phyloP scores from a whole-genome alignment of 169 alveolate genomes.

The Babesia bovis region DNA sequence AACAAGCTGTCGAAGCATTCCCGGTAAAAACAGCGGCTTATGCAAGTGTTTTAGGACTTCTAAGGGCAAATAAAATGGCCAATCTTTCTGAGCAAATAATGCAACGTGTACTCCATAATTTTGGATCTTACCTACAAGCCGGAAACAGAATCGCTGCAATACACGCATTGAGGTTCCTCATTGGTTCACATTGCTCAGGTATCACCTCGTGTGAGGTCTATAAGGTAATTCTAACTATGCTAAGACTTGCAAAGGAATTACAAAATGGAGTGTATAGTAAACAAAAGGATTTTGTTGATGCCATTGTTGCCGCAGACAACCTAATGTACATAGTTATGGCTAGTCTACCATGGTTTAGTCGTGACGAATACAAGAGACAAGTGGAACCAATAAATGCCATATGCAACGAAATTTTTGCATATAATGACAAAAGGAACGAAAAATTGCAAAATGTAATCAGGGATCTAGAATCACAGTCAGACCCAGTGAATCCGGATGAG shows the following conservation, averaged over 20 bases:
- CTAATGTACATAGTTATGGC: conserved; percentile 57
- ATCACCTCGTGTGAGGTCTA: conserved; percentile 22
- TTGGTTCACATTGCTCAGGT: conserved; percentile 47
- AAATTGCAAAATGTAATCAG: conserved; percentile 5
- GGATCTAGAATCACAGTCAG: not conserved
- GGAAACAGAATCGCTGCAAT: conserved; percentile 49
- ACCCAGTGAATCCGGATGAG: not conserved
- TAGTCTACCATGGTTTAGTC: conserved; percentile 65
- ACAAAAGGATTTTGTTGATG: conserved; percentile 21
- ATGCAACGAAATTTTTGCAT: conserved; percentile 27
- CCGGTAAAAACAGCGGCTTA: conserved; percentile 67
- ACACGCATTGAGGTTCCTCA: conserved; percentile 38
- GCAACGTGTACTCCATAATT: conserved; percentile 52
- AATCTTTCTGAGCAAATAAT: conserved; percentile 29
- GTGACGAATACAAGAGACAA: conserved; percentile 35
- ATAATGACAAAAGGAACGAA: conserved; percentile 34
- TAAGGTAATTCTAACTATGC: conserved; percentile 25
- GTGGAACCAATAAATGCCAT: conserved; percentile 16
- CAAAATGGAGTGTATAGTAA: conserved; percentile 3
- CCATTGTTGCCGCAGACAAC: conserved; percentile 45
- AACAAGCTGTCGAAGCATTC: conserved; percentile 46
- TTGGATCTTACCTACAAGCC: conserved; percentile 16
- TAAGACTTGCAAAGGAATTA: conserved; percentile 24
- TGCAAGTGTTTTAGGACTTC: conserved; percentile 57
- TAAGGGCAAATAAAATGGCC: conserved; percentile 19